Evolutionary conservation across 441 rosid species (phyloP), one percentile per base, ranked within the genome.

Genomic region (Gossypium gossypioides): DNA sequence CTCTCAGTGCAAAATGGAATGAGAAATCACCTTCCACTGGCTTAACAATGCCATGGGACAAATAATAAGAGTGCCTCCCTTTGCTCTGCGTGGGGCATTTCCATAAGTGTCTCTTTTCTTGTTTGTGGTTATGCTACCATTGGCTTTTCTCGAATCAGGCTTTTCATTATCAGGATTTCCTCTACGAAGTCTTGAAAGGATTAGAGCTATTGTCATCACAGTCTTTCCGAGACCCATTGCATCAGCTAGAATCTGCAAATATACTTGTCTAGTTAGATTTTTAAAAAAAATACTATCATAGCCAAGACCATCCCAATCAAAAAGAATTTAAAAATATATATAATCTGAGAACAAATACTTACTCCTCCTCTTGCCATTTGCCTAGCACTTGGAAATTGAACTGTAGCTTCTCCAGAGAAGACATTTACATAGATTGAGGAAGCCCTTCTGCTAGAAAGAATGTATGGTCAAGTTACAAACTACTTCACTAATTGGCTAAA

Each of bases 191-290:
- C 86, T 76, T 69, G 96, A 79, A 73, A 88, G 91, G 76, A 88
- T 79, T 37, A 90, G 72, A 69, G 91, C 87, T 79, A 90, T 86
- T 34, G 90, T 86, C 96, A 90, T 88, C 73, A 90, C 91, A 1
- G 91, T 90, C 78, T 88, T 88, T 52, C 93, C 96, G 56, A 88
- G 96, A 52, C 90, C 91, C 96, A 87, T 88, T 58, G 91, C 88
- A 86, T 88, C 96, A 55, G 93, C 96, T 27, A 90, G 76, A 72
- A 90, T 88, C 96, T 90, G 74, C 74, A 69, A 46, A 44, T 24
- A 46, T 32, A 62, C 29, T 22, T 13, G 25, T 19, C 5, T 32
- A n/a, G 56, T 56, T 70, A 40, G 56, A 68, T 25, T 25, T 25
- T 25, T 24, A n/a, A n/a, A n/a, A 0, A 0, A 24, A 60, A 54